phyloP scores from a whole-genome alignment of 2,329 filamentous ascomycete species.

The Cryphonectria radicalis region DNA sequence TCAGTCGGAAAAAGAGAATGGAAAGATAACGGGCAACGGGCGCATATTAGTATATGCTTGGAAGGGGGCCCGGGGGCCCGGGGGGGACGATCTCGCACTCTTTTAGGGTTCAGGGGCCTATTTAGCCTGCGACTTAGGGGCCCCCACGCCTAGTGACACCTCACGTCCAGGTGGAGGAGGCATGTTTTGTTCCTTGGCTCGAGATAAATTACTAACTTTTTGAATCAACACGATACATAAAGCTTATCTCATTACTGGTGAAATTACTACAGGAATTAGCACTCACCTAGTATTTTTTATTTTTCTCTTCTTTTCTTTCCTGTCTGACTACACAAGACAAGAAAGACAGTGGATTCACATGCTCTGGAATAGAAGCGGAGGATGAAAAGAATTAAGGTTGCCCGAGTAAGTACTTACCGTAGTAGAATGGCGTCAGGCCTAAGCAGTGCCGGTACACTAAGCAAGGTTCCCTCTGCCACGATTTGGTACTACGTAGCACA shows the following conservation, averaged over 20 bases:
- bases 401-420: background rate
- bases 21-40: slow-evolving; percentile 2
- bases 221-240: background rate
- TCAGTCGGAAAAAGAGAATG: background rate
- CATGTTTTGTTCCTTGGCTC: background rate
- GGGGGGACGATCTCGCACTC: slow-evolving; percentile 3
- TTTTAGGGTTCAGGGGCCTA: background rate
- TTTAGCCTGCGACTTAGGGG: background rate
- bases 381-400: background rate
- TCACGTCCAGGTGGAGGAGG: background rate
- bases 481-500: background rate
- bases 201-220: background rate
- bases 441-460: background rate
- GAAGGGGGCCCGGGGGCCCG: background rate
- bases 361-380: background rate
- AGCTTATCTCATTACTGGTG: background rate
- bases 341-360: background rate
- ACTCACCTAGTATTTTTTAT: background rate
- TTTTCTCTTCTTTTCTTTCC: background rate
- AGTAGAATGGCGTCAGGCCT: background rate
- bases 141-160: background rate
- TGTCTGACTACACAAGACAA: background rate
- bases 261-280: background rate
- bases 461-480: background rate
- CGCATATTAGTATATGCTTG: background rate